Percentiles rank a stretch among this genome's conserved stretches.
Evolutionary conservation across 2,329 filamentous ascomycete genomes (phyloP).

Genomic region (Pseudocercospora fuligena): DNA sequence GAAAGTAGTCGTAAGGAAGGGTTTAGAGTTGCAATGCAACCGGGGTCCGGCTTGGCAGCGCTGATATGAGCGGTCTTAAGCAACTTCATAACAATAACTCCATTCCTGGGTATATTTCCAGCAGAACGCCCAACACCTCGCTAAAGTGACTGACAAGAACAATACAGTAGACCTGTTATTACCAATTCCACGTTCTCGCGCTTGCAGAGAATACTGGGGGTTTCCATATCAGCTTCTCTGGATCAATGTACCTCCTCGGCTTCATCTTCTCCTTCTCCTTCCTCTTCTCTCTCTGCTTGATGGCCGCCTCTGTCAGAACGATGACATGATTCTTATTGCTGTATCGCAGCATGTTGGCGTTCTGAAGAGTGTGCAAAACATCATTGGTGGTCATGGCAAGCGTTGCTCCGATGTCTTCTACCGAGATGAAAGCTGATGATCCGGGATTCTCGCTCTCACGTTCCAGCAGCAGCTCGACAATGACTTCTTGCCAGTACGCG

Average conservation of each 20-base stretch:
- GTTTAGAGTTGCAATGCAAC: no score
- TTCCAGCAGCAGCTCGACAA: conserved; percentile 83
- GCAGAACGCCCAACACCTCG: background rate
- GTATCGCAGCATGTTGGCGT: conserved; percentile 92
- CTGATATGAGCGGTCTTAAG: no score
- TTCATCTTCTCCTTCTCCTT: conserved; percentile 75
- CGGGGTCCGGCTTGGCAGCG: no score
- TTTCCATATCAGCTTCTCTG: conserved; percentile 86
- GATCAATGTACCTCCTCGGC: conserved; percentile 77
- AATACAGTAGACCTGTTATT: conserved; percentile 16
- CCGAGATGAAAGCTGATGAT: conserved; percentile 71
- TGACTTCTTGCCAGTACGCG: conserved; percentile 96
- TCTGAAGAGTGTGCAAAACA: conserved; percentile 91
- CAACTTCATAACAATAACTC: background rate
- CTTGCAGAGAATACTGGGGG: conserved; percentile 92
- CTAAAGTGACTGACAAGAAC: background rate
- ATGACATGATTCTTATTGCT: conserved; percentile 97
- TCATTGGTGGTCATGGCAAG: conserved; percentile 97
- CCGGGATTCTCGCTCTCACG: conserved; percentile 55
- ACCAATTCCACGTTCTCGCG: conserved; percentile 95
- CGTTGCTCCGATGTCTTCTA: conserved; percentile 78
- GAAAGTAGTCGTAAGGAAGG: no score
- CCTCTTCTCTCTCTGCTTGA: conserved; percentile 70
- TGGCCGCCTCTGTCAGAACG: conserved; percentile 81
- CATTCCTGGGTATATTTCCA: background rate